Conservation (phyloP, 2,329 filamentous ascomycete species). For the Paecilomyces sp. region DNA sequence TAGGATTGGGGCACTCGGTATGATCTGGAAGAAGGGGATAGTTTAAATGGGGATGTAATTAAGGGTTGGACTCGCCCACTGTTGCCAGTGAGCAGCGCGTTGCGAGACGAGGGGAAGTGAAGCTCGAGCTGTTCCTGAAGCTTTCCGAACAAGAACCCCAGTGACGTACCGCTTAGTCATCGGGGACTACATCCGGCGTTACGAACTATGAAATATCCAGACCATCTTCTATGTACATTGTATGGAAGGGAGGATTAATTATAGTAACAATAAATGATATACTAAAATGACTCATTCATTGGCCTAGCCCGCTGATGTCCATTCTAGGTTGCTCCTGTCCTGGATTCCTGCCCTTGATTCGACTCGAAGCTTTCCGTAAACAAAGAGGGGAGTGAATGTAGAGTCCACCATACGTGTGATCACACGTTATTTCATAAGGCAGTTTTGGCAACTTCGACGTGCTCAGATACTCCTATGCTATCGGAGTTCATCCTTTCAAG, state of each 20-base stretch:
- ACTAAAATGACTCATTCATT: no score
- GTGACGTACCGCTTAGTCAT: conserved; percentile 1
- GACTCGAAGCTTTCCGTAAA: neutral
- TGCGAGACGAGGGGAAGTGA: neutral
- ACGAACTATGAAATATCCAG: neutral
- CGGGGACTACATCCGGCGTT: neutral
- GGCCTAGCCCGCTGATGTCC: no score
- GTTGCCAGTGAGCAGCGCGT: neutral
- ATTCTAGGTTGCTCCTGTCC: no score
- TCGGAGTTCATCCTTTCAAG: conserved; percentile 8
- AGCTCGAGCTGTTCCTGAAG: neutral
- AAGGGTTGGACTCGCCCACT: neutral
- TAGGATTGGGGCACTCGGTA: neutral
- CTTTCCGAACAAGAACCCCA: neutral
- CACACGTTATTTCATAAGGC: neutral
- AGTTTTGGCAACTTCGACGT: conserved; percentile 1
- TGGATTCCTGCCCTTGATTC: no score
- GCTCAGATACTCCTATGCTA: conserved; percentile 1
- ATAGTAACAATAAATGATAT: no score
- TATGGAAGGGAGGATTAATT: no score
- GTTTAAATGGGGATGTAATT: neutral
- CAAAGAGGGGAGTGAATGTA: neutral
- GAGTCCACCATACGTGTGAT: no score
- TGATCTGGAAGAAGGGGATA: neutral
- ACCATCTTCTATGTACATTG: no score